A percentile compares a stretch with the other conserved stretches of the same genome.
phyloP scores from a whole-genome alignment of 176 grass and related monocot species.

The Hsuehochloa calcarea region DNA sequence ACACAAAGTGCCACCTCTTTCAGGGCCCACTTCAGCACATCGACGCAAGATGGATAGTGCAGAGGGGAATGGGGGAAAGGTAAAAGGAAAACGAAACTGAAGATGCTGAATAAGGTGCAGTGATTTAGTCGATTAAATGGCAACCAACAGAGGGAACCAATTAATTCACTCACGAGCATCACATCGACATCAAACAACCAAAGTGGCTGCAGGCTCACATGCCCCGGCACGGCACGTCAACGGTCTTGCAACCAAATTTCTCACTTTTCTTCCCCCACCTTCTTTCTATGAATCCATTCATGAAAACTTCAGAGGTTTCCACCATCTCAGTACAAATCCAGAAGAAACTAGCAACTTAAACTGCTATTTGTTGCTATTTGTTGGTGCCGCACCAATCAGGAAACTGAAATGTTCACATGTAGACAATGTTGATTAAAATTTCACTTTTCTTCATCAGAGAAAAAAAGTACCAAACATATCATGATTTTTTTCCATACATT shows the following conservation, averaged over 20 bases:
- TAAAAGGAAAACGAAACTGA: slow-evolving; percentile 2
- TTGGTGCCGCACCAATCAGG: not conserved
- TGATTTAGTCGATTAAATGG: slow-evolving; percentile 43
- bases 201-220: slow-evolving; percentile 32
- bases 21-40: not conserved
- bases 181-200: slow-evolving; percentile 41
- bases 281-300: not conserved
- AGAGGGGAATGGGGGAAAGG: not conserved
- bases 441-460: no score
- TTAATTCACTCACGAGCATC: slow-evolving; percentile 52
- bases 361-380: no score
- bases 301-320: not conserved
- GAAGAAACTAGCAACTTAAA: not conserved
- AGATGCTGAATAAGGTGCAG: not conserved
- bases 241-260: slow-evolving; percentile 17
- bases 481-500: no score
- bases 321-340: not conserved
- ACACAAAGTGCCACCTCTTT: not conserved
- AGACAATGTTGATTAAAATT: no score
- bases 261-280: not conserved
- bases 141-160: slow-evolving; percentile 32
- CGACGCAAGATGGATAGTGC: not conserved
- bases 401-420: not conserved
- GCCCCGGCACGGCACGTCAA: not conserved
- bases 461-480: no score